These are phyloP conservation scores for Sugiyamaella smithiae DNA, from an alignment of 805 yeast species.

Conservation along the genomic window DNA sequence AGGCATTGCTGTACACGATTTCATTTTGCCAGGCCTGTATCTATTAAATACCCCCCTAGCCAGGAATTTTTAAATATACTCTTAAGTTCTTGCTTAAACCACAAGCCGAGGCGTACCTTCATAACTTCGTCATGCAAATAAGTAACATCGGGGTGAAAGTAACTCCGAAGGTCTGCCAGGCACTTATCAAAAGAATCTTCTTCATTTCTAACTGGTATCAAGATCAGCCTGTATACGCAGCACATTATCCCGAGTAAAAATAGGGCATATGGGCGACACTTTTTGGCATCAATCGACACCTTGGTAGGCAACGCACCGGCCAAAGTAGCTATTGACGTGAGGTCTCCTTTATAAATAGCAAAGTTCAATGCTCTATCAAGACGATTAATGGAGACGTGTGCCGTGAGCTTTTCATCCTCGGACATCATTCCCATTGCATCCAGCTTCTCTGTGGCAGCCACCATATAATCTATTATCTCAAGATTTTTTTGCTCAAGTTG, in stretches of 20 bases:
- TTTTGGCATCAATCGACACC: not conserved
- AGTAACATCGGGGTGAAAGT: not conserved
- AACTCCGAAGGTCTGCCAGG: not conserved
- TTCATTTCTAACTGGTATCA: not conserved
- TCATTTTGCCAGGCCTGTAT: too few species aligned
- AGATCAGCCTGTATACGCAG: not conserved
- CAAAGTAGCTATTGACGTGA: not conserved
- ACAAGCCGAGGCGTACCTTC: not conserved
- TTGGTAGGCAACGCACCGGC: not conserved
- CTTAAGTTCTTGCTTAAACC: not conserved
- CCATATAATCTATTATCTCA: not conserved
- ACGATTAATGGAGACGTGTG: not conserved
- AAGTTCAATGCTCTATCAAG: too few species aligned
- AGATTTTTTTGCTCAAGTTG: not conserved
- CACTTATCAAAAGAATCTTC: slow-evolving; percentile 1
- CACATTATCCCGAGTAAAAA: not conserved
- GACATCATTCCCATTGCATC: not conserved
- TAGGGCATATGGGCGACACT: slow-evolving; percentile 1
- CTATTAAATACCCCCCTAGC: too few species aligned
- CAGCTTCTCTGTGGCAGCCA: not conserved
- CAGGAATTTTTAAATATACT: not conserved
- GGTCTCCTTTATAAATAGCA: not conserved
- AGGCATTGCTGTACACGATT: too few species aligned
- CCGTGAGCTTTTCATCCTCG: not conserved
- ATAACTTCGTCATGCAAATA: not conserved